Conservation (phyloP, 2,329 filamentous ascomycete genomes). For the Beauveria scarabaeidicola region DNA sequence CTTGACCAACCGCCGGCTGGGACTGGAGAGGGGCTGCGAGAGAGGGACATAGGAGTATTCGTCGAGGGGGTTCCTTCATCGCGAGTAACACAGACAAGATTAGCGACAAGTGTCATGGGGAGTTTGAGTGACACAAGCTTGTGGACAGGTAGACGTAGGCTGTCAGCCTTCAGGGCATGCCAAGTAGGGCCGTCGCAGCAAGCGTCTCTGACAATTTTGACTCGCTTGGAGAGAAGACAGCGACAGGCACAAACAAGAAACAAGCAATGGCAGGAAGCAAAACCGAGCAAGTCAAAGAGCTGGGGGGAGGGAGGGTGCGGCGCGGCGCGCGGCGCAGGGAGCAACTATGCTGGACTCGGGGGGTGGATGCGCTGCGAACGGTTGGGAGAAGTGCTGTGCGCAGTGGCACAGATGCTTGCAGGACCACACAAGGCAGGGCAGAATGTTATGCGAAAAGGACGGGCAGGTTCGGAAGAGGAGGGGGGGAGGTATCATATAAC, state of each 20-base stretch:
- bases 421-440: not conserved
- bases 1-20: conserved; percentile 84
- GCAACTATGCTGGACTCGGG: not conserved
- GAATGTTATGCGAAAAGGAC: too few relatives aligned
- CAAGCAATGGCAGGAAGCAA: not conserved
- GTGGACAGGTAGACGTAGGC: not conserved
- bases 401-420: not conserved
- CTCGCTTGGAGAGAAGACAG: not conserved
- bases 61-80: conserved; percentile 44
- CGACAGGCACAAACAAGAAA: not conserved
- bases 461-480: not conserved
- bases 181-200: not conserved
- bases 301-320: not conserved
- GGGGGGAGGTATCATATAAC: not conserved
- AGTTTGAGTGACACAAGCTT: not conserved
- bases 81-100: conserved; percentile 16
- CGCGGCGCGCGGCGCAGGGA: not conserved
- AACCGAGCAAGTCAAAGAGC: not conserved
- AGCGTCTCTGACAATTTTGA: not conserved
- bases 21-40: conserved; percentile 77
- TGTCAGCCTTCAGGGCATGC: not conserved
- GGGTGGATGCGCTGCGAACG: not conserved
- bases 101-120: conserved; percentile 15
- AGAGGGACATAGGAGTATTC: conserved; percentile 64
- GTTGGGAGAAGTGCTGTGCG: not conserved